Base-by-base conservation (phyloP, 2,329 filamentous ascomycete species). In the Bertia moriformis region DNA sequence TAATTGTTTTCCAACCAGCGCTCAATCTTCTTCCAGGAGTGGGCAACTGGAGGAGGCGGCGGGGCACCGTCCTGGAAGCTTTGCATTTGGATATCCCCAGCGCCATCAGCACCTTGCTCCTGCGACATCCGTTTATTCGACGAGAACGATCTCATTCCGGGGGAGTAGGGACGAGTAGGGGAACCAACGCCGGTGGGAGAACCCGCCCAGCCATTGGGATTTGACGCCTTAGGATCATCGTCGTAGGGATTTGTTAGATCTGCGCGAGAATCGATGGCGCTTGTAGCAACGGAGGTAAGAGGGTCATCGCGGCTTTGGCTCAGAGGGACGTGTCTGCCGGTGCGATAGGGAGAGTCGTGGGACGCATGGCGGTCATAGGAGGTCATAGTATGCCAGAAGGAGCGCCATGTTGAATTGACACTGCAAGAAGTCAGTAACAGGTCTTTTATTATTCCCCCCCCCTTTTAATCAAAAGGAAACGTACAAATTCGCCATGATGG, bases 21-120 rank as follows among this genome's bases (percentile, higher is more conserved):
- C 56, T 96, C 89, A 54, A 98, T 95, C 59, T 88, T 83, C 55
- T 72, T 78, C 91, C 91, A 98, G 13, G 89, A 93, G 62, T 95
- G 88, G 38, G 67, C 59, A 29, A 93, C 78, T 4, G 91, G 87
- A 2, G 91, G 91, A 4, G 91, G 77, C 2, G 91, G 91, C 2
- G 91, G 88, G 18, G 86, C 71, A 41, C 91, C 91, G 48, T 95
- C 88, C 51, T 82, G 78, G 62, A 98, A 98, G 44, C 83, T 83
- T 62, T 95, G 91, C 85, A 98, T 91, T 49, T 83, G 89, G 45
- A 98, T 94, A 58, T 95, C 89, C 46, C 84, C 83, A 4, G 58
- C 53, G 63, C 75, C 63, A 62, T 77, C 48, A 78, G 72, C 42
- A 76, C 76, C 54, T 91, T 83, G 49, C 83, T 78, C 37, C 74